Evolutionary conservation across 306 rosid genomes (phyloP).

Genomic region (Datisca glomerata): DNA sequence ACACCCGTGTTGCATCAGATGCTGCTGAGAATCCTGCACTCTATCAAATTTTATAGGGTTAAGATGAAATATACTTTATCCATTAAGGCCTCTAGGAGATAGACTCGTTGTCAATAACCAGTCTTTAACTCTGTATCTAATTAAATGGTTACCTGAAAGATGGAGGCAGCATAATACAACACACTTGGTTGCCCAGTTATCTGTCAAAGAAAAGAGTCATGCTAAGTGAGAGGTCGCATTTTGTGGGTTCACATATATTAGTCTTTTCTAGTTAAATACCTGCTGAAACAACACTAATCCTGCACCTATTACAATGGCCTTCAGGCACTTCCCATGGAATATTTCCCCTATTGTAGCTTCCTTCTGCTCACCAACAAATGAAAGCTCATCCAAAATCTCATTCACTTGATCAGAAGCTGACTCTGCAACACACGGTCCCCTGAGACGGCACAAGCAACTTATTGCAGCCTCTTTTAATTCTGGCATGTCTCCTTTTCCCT

Average conservation of each 20-base stretch:
- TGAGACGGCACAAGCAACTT: slow-evolving; percentile 41
- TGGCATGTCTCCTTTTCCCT: slow-evolving; percentile 47
- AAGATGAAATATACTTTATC: slow-evolving; percentile 11
- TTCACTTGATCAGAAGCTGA: slow-evolving; percentile 60
- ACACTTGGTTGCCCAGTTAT: slow-evolving; percentile 99
- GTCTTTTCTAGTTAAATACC: too few species aligned
- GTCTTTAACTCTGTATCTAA: slow-evolving; percentile 2
- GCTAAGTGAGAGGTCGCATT: too few species aligned
- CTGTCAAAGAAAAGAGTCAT: slow-evolving; percentile 59
- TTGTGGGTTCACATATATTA: too few species aligned
- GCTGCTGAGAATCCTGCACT: slow-evolving; percentile 93
- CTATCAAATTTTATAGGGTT: slow-evolving; percentile 25
- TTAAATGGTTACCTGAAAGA: slow-evolving; percentile 63
- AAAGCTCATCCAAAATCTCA: slow-evolving; percentile 72
- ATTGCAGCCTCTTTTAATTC: slow-evolving; percentile 42
- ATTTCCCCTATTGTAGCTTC: slow-evolving; percentile 48
- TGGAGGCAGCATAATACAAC: slow-evolving; percentile 84
- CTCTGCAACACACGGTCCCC: slow-evolving; percentile 43
- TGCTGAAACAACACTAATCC: slow-evolving; percentile 96
- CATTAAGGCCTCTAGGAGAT: too few species aligned
- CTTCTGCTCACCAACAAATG: slow-evolving; percentile 59
- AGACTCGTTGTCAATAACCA: too few species aligned
- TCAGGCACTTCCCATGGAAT: slow-evolving; percentile 67
- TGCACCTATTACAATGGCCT: slow-evolving; percentile 64
- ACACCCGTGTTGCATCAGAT: slow-evolving; percentile 90